Evolutionary conservation across 345 rosid species (phyloP).

Genomic region (Capsella bursapastoris): DNA sequence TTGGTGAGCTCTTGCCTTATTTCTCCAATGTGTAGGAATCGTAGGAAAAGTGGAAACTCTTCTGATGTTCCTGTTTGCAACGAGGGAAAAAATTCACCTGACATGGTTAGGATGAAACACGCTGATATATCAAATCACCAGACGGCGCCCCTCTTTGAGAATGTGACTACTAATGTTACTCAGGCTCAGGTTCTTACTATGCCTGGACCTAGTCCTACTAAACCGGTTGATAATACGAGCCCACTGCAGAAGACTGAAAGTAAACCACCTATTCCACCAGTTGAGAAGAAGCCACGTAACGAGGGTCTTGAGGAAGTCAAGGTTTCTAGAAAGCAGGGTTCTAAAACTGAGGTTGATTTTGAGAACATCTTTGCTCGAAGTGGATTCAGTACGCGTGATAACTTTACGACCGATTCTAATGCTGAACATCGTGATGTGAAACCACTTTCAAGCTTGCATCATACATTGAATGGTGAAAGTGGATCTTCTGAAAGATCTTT

Average conservation of each 20-base stretch:
- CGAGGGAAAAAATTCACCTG: slow-evolving; percentile 45
- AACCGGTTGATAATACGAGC: slow-evolving; percentile 15
- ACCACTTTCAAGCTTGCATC: slow-evolving; percentile 42
- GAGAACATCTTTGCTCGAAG: slow-evolving; percentile 33
- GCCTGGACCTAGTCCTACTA: slow-evolving; percentile 32
- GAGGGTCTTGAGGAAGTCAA: slow-evolving; percentile 41
- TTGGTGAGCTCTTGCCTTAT: slow-evolving; percentile 13
- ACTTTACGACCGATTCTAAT: slow-evolving; percentile 36
- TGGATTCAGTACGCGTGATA: slow-evolving; percentile 36
- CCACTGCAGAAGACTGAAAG: slow-evolving; percentile 28
- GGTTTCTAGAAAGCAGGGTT: slow-evolving; percentile 36
- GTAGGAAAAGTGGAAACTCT: slow-evolving; percentile 39
- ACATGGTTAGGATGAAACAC: slow-evolving; percentile 57
- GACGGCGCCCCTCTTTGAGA: slow-evolving; percentile 48
- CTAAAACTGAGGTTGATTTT: slow-evolving; percentile 37
- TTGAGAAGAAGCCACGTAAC: slow-evolving; percentile 38
- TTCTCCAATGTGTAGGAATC: slow-evolving; percentile 40
- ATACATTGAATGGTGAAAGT: slow-evolving; percentile 34
- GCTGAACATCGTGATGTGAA: slow-evolving; percentile 44
- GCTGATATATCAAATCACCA: slow-evolving; percentile 57
- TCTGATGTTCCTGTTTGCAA: slow-evolving; percentile 34
- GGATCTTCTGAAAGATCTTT: slow-evolving; percentile 36
- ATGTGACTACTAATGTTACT: slow-evolving; percentile 49
- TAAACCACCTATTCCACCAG: slow-evolving; percentile 40
- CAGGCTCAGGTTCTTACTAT: slow-evolving; percentile 52